These are phyloP conservation scores for Cladochytrium replicatum DNA, from an alignment of 192 early-diverging fungal species.

Conservation along the genomic window DNA sequence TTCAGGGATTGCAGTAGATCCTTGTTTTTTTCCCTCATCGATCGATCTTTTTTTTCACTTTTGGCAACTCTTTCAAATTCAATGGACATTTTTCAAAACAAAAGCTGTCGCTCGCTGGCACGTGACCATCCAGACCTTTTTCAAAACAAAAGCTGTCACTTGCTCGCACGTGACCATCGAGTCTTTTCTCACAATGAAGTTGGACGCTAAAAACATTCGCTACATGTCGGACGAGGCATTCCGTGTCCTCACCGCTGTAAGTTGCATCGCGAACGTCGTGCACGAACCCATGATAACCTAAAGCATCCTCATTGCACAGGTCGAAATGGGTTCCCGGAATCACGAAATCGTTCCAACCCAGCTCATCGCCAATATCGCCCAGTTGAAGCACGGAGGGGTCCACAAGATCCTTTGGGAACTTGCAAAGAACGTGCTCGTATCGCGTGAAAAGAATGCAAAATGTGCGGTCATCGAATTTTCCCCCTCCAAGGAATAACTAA, in stretches of 20 bases:
- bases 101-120: no score
- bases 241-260: slow-evolving; percentile 86
- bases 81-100: no score
- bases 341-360: slow-evolving; percentile 92
- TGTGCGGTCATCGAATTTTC: slow-evolving; percentile 36
- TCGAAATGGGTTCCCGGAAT: slow-evolving; percentile 96
- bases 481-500: background rate
- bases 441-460: slow-evolving; percentile 69
- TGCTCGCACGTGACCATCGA: no score
- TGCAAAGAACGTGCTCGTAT: slow-evolving; percentile 82
- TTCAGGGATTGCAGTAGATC: no score
- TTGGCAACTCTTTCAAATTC: no score
- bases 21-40: no score
- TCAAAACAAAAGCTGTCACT: no score
- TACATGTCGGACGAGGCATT: slow-evolving; percentile 93
- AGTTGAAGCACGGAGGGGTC: slow-evolving; percentile 73
- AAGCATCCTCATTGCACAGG: slow-evolving; percentile 21
- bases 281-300: background rate
- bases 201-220: slow-evolving; percentile 86
- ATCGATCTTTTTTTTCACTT: no score
- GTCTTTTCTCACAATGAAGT: slow-evolving; percentile 63
- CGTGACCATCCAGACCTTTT: no score
- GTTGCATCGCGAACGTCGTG: background rate
- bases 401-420: slow-evolving; percentile 79
- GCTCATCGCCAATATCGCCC: slow-evolving; percentile 93